These are phyloP conservation scores for Trichoderma citrinoviride DNA, from an alignment of 2,329 filamentous ascomycete genomes.

Conservation along the genomic window DNA sequence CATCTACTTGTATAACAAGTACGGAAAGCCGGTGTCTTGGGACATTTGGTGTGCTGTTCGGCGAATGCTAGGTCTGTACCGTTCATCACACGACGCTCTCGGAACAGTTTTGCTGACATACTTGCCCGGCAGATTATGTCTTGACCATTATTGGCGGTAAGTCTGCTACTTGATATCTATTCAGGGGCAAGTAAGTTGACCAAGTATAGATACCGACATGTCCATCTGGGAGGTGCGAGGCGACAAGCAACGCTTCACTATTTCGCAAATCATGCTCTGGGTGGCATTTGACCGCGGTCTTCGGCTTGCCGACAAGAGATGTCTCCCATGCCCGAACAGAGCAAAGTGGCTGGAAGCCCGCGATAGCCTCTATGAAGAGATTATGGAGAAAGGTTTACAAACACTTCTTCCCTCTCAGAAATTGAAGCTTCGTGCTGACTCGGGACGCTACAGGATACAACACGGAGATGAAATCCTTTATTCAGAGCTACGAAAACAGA, in stretches of 20 bases:
- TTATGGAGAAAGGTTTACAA: constrained; percentile 64
- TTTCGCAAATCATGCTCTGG: constrained; percentile 83
- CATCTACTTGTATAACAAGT: constrained; percentile 77
- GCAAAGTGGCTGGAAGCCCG: constrained; percentile 63
- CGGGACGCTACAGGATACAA: constrained; percentile 58
- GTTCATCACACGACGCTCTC: background rate
- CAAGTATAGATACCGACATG: constrained; percentile 63
- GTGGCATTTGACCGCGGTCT: constrained; percentile 75
- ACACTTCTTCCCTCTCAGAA: background rate
- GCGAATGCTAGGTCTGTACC: constrained; percentile 54
- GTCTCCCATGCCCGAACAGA: constrained; percentile 70
- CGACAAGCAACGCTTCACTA: constrained; percentile 72
- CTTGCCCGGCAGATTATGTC: constrained; percentile 57
- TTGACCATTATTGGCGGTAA: constrained; percentile 61
- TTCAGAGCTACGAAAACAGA: constrained; percentile 72
- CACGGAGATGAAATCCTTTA: constrained; percentile 63
- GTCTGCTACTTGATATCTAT: background rate
- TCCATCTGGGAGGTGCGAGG: constrained; percentile 81
- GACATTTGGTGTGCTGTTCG: constrained; percentile 72
- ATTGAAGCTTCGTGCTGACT: background rate
- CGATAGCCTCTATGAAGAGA: constrained; percentile 68
- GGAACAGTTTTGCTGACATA: background rate
- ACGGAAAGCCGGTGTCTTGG: constrained; percentile 72
- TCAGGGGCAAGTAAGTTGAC: constrained; percentile 18
- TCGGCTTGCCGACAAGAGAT: constrained; percentile 71